phyloP scores from a whole-genome alignment of 2,329 filamentous ascomycete genomes.

The Ilyonectria mors-panacis region DNA sequence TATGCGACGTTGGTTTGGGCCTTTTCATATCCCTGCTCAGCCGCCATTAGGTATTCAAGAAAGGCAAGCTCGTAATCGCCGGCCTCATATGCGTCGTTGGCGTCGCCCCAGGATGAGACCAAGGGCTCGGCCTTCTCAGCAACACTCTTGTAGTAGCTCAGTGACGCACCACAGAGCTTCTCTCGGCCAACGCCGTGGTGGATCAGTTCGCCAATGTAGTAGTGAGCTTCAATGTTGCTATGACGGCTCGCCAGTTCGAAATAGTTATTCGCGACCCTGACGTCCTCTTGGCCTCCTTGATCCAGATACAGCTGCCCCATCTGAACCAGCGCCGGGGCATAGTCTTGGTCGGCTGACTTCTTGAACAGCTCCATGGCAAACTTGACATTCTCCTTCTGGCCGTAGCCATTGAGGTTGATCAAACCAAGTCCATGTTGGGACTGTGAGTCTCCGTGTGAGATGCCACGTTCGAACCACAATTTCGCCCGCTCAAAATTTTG shows the following conservation, averaged over 20 bases:
- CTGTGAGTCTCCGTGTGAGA: slow-evolving; percentile 82
- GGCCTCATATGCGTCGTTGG: slow-evolving; percentile 84
- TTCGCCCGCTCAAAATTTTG: slow-evolving; percentile 84
- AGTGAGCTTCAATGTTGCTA: slow-evolving; percentile 89
- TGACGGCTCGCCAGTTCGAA: slow-evolving; percentile 90
- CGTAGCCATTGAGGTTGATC: slow-evolving; percentile 86
- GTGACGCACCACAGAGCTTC: slow-evolving; percentile 81
- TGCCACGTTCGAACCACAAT: slow-evolving; percentile 87
- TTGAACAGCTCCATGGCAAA: slow-evolving; percentile 84
- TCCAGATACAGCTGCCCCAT: slow-evolving; percentile 89
- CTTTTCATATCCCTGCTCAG: slow-evolving; percentile 92
- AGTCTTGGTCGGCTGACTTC: slow-evolving; percentile 85
- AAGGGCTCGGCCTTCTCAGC: slow-evolving; percentile 80
- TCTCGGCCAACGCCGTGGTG: slow-evolving; percentile 86
- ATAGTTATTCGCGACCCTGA: slow-evolving; percentile 84
- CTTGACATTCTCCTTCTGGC: slow-evolving; percentile 77
- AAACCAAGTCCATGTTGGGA: slow-evolving; percentile 89
- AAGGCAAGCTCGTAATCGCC: slow-evolving; percentile 87
- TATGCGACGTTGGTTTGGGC: slow-evolving; percentile 93
- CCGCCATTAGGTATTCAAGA: slow-evolving; percentile 86
- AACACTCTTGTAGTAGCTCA: slow-evolving; percentile 86
- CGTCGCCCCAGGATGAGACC: slow-evolving; percentile 85
- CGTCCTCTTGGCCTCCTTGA: slow-evolving; percentile 79
- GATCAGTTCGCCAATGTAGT: slow-evolving; percentile 91
- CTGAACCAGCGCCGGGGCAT: slow-evolving; percentile 84